These are phyloP conservation scores for Candida endomychidarum DNA, from an alignment of 805 yeast species.

Conservation along the genomic window DNA sequence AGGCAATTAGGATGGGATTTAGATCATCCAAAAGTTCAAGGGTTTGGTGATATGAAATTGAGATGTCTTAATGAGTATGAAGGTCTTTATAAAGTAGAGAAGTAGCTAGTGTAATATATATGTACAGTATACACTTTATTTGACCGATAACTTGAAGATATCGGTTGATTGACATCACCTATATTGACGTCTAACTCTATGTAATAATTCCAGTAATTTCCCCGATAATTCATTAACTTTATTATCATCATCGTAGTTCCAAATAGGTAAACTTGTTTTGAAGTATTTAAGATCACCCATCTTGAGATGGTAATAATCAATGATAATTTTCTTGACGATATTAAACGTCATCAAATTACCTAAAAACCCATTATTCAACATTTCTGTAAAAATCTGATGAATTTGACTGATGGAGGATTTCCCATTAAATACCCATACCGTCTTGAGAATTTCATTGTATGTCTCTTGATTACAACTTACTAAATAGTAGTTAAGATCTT, in stretches of 20 bases:
- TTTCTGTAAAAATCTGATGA: conserved; percentile 36
- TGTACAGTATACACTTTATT: not conserved
- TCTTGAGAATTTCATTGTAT: conserved; percentile 37
- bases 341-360: conserved; percentile 39
- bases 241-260: conserved; percentile 38
- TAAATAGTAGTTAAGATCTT: conserved; percentile 32
- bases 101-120: not conserved
- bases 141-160: no score
- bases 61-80: conserved; percentile 7
- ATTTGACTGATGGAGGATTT: conserved; percentile 34
- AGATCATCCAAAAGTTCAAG: conserved; percentile 26
- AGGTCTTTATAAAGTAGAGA: conserved; percentile 7
- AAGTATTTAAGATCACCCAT: conserved; percentile 22
- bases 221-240: conserved; percentile 19
- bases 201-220: conserved; percentile 3
- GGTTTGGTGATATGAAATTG: conserved; percentile 11
- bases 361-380: conserved; percentile 40
- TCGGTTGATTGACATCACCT: not conserved
- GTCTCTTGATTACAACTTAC: conserved; percentile 41
- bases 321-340: conserved; percentile 33
- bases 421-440: conserved; percentile 40
- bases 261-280: conserved; percentile 28
- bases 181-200: conserved; percentile 6
- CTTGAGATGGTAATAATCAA: conserved; percentile 34
- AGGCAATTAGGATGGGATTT: conserved; percentile 36